These are phyloP conservation scores for Hypsizygus marmoreus DNA, from an alignment of 768 basidiomycete species.

Conservation along the genomic window DNA sequence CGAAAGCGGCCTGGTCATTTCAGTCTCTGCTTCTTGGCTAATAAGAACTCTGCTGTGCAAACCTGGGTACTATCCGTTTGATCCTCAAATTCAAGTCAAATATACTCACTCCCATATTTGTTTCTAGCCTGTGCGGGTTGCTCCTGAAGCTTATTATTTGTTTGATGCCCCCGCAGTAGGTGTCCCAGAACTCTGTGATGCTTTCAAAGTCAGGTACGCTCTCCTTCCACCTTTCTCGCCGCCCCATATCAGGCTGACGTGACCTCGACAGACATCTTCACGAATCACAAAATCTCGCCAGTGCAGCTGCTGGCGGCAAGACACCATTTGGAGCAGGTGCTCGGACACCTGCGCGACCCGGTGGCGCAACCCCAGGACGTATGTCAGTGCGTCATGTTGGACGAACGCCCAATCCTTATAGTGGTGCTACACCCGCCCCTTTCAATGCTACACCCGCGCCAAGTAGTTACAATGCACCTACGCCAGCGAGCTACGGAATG, in stretches of 20 bases:
- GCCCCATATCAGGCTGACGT: conserved; percentile 9
- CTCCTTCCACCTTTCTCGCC: neutral
- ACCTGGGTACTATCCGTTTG: conserved; percentile 76
- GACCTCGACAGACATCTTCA: conserved; percentile 63
- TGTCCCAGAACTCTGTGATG: conserved; percentile 92
- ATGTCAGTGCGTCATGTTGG: conserved; percentile 72
- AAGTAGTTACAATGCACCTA: conserved; percentile 22
- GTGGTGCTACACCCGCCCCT: conserved; percentile 47
- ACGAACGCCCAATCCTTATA: conserved; percentile 83
- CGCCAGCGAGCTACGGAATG: conserved; percentile 24
- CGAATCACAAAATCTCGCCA: conserved; percentile 65
- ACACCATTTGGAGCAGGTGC: conserved; percentile 77
- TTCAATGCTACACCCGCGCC: conserved; percentile 36
- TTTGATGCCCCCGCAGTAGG: conserved; percentile 90
- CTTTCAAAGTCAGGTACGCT: conserved; percentile 86
- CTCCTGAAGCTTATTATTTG: conserved; percentile 86
- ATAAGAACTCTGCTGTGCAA: conserved; percentile 86
- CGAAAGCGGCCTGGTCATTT: conserved; percentile 91
- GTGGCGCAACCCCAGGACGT: conserved; percentile 79
- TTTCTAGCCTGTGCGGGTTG: conserved; percentile 79
- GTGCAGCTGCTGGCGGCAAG: conserved; percentile 60
- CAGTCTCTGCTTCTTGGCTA: conserved; percentile 89
- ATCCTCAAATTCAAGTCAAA: neutral
- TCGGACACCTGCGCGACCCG: conserved; percentile 79
- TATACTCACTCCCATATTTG: conserved; percentile 12